These are phyloP conservation scores for Pyrus betulifolia DNA, from an alignment of 306 rosid species.

Conservation along the genomic window DNA sequence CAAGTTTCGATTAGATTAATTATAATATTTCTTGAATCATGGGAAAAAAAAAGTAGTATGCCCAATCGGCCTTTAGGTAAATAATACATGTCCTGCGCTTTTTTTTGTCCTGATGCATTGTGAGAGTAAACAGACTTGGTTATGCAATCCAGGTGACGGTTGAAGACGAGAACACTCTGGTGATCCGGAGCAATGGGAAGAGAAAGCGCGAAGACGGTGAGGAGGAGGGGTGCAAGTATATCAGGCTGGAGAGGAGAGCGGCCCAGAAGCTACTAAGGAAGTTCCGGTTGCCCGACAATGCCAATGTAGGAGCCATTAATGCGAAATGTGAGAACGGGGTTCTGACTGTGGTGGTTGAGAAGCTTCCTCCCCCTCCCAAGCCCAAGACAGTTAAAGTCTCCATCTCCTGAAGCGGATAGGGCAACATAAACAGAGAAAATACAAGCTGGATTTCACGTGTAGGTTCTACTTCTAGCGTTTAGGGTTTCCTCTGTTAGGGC, in stretches of 20 bases:
- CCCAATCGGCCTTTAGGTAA: too few relatives aligned
- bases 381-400: slow-evolving; percentile 47
- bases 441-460: neutral
- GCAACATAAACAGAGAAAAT: neutral
- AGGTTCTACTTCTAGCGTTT: neutral
- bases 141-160: slow-evolving; percentile 29
- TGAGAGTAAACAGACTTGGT: neutral
- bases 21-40: too few relatives aligned
- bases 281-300: slow-evolving; percentile 50
- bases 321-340: slow-evolving; percentile 68
- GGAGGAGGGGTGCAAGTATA: slow-evolving; percentile 66
- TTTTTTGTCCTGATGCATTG: neutral
- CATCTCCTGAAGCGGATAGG: slow-evolving; percentile 21
- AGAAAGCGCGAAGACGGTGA: slow-evolving; percentile 52
- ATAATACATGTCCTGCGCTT: too few relatives aligned
- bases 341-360: slow-evolving; percentile 48
- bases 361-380: slow-evolving; percentile 53
- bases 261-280: slow-evolving; percentile 39
- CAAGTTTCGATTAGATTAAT: too few relatives aligned
- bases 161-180: slow-evolving; percentile 49
- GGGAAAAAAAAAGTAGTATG: too few relatives aligned
- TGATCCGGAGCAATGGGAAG: slow-evolving; percentile 46
- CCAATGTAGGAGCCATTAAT: slow-evolving; percentile 36
- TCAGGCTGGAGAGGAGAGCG: slow-evolving; percentile 47
- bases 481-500: neutral